These are phyloP conservation scores for Nothophytophthora sp. DNA, from an alignment of 352 stramenopile genomes.

Conservation along the genomic window DNA sequence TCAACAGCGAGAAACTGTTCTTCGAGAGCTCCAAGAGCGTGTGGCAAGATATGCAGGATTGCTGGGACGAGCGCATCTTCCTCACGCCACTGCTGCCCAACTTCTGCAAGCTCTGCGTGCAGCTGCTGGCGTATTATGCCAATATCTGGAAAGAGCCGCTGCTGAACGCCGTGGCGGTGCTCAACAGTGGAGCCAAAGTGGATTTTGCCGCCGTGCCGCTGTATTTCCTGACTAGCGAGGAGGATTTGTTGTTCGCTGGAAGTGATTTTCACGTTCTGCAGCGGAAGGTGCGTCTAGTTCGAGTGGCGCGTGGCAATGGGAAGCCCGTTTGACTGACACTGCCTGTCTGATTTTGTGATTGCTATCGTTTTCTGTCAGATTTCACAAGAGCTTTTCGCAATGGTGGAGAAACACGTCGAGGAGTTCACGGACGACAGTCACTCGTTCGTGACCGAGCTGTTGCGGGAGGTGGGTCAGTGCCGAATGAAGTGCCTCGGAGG, in stretches of 20 bases:
- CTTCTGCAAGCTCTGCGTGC: constrained; percentile 73
- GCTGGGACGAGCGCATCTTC: constrained; percentile 63
- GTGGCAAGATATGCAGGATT: constrained; percentile 53
- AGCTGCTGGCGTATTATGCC: constrained; percentile 68
- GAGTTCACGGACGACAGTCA: constrained; percentile 45
- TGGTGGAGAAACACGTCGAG: constrained; percentile 35
- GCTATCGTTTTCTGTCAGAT: constrained; percentile 37
- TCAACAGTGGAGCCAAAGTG: constrained; percentile 50
- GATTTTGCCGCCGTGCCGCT: constrained; percentile 45
- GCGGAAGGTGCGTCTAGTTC: constrained; percentile 38
- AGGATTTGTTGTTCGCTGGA: constrained; percentile 70
- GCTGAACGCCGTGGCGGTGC: constrained; percentile 33
- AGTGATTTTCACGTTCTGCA: constrained; percentile 74
- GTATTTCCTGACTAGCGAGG: constrained; percentile 46
- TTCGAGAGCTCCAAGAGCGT: constrained; percentile 57
- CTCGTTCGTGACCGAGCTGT: constrained; percentile 51
- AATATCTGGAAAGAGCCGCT: constrained; percentile 57
- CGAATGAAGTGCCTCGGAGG: not conserved
- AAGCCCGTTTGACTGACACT: not conserved
- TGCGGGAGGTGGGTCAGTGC: constrained; percentile 32
- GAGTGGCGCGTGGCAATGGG: not conserved
- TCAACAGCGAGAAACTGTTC: constrained; percentile 16
- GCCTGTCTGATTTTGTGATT: not conserved
- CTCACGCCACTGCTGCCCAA: constrained; percentile 54
- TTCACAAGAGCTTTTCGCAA: constrained; percentile 38